Conservation (phyloP, 75 land plant genomes). For the Picea glauca region DNA sequence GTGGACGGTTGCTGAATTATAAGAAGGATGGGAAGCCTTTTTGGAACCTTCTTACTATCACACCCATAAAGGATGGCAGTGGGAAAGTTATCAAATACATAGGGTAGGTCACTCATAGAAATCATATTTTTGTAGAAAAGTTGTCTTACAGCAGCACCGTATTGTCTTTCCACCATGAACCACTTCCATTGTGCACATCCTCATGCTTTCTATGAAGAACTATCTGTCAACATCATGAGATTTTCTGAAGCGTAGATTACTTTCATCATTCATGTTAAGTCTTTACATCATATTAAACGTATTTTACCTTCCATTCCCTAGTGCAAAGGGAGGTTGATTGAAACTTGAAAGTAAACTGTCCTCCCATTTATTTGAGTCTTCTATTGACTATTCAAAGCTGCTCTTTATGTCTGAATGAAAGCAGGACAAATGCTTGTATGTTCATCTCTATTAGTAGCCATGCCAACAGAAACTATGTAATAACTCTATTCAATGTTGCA, state of each 20-base stretch:
- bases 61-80: conserved; percentile 73
- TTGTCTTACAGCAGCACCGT: background rate
- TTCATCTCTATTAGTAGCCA: background rate
- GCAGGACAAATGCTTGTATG: background rate
- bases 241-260: background rate
- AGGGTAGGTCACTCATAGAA: conserved; percentile 41
- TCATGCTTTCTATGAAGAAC: background rate
- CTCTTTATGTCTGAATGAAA: background rate
- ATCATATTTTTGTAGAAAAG: background rate
- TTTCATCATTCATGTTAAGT: background rate
- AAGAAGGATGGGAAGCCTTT: conserved; percentile 80
- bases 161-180: background rate
- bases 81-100: conserved; percentile 74
- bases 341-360: conserved; percentile 6
- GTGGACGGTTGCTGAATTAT: conserved; percentile 83
- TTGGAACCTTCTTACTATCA: conserved; percentile 81
- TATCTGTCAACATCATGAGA: background rate
- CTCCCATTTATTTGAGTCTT: background rate
- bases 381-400: background rate
- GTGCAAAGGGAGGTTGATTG: background rate
- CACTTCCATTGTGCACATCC: background rate
- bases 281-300: background rate
- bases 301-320: background rate
- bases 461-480: background rate
- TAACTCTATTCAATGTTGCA: background rate